phyloP scores from a whole-genome alignment of 169 alveolate species.

The Cryptosporidium meleagridis region DNA sequence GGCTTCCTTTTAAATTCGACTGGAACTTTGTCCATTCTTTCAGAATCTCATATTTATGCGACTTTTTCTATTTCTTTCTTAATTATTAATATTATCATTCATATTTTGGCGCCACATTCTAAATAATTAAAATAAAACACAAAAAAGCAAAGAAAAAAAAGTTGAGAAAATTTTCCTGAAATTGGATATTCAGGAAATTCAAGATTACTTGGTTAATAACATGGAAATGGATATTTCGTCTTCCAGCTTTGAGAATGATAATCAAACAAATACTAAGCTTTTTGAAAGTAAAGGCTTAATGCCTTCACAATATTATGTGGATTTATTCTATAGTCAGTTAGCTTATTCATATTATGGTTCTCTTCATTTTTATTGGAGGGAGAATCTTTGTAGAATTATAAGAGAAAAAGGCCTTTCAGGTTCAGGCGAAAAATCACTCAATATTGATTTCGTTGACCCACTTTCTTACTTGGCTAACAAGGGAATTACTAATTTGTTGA shows the following conservation, averaged over 20 bases:
- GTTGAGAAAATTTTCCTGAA: background rate
- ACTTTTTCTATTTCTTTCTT: background rate
- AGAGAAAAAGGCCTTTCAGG: background rate
- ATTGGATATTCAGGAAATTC: background rate
- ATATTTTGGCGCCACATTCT: background rate
- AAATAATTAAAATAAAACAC: background rate
- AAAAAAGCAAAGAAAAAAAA: background rate
- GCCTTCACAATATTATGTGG: constrained; percentile 68
- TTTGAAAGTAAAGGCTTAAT: background rate
- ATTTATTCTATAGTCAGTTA: constrained; percentile 62
- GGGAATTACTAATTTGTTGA: background rate
- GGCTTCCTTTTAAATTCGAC: constrained; percentile 30
- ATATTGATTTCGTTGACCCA: background rate
- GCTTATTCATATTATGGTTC: constrained; percentile 65
- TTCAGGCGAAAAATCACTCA: background rate
- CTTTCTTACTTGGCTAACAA: constrained; percentile 2
- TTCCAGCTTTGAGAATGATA: background rate
- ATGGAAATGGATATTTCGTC: background rate
- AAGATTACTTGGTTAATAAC: background rate
- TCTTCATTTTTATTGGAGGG: constrained; percentile 21
- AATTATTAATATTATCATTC: background rate
- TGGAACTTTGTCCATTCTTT: background rate
- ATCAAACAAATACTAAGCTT: background rate
- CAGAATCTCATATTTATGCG: background rate
- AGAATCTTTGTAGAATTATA: background rate